Conservation (phyloP, 176 grass and related monocot species). For the Phragmites australis region DNA sequence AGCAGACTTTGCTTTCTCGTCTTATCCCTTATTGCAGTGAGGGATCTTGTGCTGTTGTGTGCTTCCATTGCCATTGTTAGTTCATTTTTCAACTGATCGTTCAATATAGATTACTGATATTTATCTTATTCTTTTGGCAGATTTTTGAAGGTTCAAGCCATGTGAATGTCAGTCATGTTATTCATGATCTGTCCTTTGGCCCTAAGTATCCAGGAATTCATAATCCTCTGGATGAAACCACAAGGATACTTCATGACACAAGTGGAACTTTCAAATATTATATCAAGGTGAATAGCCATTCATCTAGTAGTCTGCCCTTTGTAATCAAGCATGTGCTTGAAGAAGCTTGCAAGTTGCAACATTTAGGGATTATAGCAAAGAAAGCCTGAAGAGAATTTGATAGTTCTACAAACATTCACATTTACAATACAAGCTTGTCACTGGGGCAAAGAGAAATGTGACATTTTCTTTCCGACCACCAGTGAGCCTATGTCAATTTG, state of each 20-base stretch:
- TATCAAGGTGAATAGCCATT: conserved; percentile 75
- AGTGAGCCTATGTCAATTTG: background rate
- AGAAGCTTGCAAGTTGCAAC: background rate
- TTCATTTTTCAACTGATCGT: conserved; percentile 19
- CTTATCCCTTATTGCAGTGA: background rate
- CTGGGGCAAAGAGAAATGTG: background rate
- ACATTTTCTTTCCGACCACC: background rate
- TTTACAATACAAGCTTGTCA: background rate
- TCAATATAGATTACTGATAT: conserved; percentile 4
- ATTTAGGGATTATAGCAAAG: background rate
- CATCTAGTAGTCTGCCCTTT: conserved; percentile 17
- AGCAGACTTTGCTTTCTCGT: background rate
- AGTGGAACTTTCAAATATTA: conserved; percentile 99
- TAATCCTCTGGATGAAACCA: conserved; percentile 88
- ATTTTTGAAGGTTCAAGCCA: conserved; percentile 91
- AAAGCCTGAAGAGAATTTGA: background rate
- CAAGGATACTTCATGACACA: conserved; percentile 83
- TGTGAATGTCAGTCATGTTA: conserved; percentile 94
- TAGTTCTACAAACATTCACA: background rate
- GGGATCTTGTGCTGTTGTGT: background rate
- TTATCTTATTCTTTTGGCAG: conserved; percentile 46
- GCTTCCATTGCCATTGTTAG: background rate
- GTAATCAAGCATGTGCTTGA: conserved; percentile 13
- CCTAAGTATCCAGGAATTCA: conserved; percentile 90
- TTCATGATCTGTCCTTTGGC: conserved; percentile 94